phyloP scores from a whole-genome alignment of 1,284 basidiomycete species.

The Takashimella tepidaria region DNA sequence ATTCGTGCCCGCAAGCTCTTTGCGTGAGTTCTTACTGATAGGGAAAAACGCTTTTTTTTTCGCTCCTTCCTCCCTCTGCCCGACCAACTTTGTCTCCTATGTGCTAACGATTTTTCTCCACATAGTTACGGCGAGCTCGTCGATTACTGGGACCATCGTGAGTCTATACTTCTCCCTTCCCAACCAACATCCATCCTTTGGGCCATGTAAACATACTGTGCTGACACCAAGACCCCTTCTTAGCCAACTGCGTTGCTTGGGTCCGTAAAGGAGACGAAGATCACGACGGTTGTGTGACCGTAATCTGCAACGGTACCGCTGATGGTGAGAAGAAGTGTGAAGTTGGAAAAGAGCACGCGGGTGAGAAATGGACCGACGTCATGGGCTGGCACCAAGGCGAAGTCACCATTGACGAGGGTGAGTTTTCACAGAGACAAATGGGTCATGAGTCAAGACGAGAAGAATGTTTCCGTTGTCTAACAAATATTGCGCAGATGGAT shows the following conservation, averaged over 20 bases:
- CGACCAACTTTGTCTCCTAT: background rate
- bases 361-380: constrained; percentile 56
- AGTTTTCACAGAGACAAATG: too few relatives aligned
- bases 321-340: constrained; percentile 51
- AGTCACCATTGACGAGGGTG: constrained; percentile 52
- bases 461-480: too few relatives aligned
- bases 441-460: too few relatives aligned
- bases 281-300: constrained; percentile 52
- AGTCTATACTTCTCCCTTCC: constrained; percentile 17
- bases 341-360: constrained; percentile 53
- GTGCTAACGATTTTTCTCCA: background rate
- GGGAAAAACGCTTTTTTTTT: too few relatives aligned
- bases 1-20: constrained; percentile 53
- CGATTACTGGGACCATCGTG: constrained; percentile 54
- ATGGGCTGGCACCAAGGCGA: constrained; percentile 56
- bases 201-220: too few relatives aligned
- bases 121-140: constrained; percentile 50
- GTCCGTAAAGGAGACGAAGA: constrained; percentile 52
- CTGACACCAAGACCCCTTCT: background rate
- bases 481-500: constrained; percentile 54
- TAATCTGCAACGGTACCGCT: constrained; percentile 47
- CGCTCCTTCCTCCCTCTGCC: too few relatives aligned
- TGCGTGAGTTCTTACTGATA: constrained; percentile 30
- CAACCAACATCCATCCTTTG: background rate
- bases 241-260: constrained; percentile 52